These are phyloP conservation scores for Tylopilus plumbeoviolaceoides DNA, from an alignment of 768 basidiomycete genomes.

Conservation along the genomic window DNA sequence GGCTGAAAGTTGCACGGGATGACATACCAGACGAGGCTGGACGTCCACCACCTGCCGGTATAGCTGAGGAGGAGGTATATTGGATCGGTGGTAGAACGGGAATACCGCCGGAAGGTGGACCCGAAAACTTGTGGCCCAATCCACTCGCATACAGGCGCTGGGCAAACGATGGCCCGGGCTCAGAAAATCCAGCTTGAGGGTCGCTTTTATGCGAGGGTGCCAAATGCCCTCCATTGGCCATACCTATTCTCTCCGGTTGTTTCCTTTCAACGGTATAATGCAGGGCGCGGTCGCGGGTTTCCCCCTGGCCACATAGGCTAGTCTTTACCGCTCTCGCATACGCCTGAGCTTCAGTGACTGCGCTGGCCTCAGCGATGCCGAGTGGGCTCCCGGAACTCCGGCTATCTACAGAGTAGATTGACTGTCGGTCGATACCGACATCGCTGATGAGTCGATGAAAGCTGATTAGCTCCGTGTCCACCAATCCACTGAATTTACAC, in stretches of 20 bases:
- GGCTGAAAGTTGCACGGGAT: slow-evolving; percentile 5
- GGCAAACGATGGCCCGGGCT: slow-evolving; percentile 31
- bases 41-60: not conserved
- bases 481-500: not conserved
- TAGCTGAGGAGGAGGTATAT: not conserved
- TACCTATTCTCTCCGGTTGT: slow-evolving; percentile 5
- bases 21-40: not conserved
- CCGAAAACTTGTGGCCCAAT: slow-evolving; percentile 15
- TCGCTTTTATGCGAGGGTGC: not conserved
- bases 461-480: not conserved
- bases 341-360: slow-evolving; percentile 20
- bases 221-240: not conserved
- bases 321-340: slow-evolving; percentile 14
- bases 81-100: slow-evolving; percentile 7
- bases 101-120: not conserved
- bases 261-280: slow-evolving; percentile 18
- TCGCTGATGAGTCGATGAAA: slow-evolving; percentile 6
- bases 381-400: not conserved
- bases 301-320: not conserved
- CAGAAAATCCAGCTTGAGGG: slow-evolving; percentile 2
- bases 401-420: not conserved
- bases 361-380: not conserved
- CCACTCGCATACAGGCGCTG: slow-evolving; percentile 45
- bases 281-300: slow-evolving; percentile 7
- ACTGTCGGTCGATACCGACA: slow-evolving; percentile 1